phyloP scores from a whole-genome alignment of 768 basidiomycete genomes.

The Trametes elegans region DNA sequence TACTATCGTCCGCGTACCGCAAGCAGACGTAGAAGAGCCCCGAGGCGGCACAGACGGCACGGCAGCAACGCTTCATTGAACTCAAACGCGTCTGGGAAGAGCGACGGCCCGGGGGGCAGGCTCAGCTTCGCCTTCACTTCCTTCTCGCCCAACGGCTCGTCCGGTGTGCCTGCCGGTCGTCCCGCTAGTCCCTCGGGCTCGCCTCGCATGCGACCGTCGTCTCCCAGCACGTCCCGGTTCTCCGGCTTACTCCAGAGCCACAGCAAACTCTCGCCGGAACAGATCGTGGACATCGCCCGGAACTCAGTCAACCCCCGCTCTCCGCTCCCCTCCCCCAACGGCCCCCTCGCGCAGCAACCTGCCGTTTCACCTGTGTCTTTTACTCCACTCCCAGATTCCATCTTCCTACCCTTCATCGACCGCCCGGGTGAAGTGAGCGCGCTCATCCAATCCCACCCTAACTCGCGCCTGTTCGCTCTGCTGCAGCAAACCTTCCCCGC shows the following conservation, averaged over 20 bases:
- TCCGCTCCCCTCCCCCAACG: conserved; percentile 25
- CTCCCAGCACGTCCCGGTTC: conserved; percentile 44
- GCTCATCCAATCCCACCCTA: conserved; percentile 64
- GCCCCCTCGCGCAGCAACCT: conserved; percentile 30
- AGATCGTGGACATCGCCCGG: conserved; percentile 71
- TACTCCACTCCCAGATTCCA: conserved; percentile 71
- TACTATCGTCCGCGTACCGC: conserved; percentile 70
- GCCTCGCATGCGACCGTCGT: conserved; percentile 37
- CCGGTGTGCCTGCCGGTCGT: conserved; percentile 11
- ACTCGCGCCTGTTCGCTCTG: conserved; percentile 68
- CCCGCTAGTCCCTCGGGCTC: conserved; percentile 33
- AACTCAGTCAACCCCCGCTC: conserved; percentile 49
- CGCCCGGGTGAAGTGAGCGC: conserved; percentile 71
- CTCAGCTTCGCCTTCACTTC: conserved; percentile 68
- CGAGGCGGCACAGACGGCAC: conserved; percentile 32
- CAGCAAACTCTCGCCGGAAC: conserved; percentile 64
- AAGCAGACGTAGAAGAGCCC: conserved; percentile 35
- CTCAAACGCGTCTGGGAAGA: conserved; percentile 28
- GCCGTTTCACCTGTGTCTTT: conserved; percentile 53
- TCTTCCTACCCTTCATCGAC: conserved; percentile 85
- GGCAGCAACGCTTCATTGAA: conserved; percentile 31
- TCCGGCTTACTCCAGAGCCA: conserved; percentile 31
- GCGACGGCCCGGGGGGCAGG: conserved; percentile 32
- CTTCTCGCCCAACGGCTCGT: conserved; percentile 41
- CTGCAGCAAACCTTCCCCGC: conserved; percentile 67